Base-by-base conservation (phyloP, 768 basidiomycete species). In the Tricholoma sp. region DNA sequence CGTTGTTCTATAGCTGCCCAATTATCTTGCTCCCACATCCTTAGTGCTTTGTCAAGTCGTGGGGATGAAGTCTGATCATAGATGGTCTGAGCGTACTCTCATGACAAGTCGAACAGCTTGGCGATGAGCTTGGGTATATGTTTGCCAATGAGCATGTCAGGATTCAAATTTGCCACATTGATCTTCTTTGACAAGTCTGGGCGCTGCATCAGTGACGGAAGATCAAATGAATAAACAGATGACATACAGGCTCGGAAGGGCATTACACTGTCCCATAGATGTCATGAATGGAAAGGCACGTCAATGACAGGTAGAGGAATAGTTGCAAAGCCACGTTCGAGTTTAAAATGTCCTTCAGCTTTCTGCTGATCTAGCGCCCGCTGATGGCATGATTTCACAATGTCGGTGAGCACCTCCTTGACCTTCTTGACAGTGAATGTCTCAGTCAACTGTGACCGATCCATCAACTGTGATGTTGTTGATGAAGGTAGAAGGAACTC, bases 211-310 rank as follows among this genome's bases (percentile, higher is more conserved):
- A n/a, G n/a, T n/a, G n/a, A n/a, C n/a, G n/a, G n/a, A n/a, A n/a
- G n/a, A n/a, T n/a, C n/a, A n/a, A n/a, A n/a, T n/a, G n/a, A n/a
- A n/a, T n/a, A n/a, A n/a, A n/a, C n/a, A n/a, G n/a, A n/a, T n/a
- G n/a, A n/a, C n/a, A n/a, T n/a, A n/a, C n/a, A n/a, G 93, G 93
- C 91, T 63, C 94, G 86, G 91, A 97, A 96, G 9, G 95, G 92
- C 86, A 96, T 81, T 29, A 97, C 94, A 68, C 94, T 95, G 12
- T 94, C 95, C 97, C 97, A 99, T 37, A 99, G 82, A 73, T 98
- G 98, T 57, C 95, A 89, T 4, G 97, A 98, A 72, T 99, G 97
- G 91, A 99, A 99, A 4, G 97, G 97, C 1, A 99, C 97, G 65
- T 98, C 97, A 64, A 99, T 98, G 59, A 96, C 96, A 37, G 95